Evolutionary conservation across 2,329 filamentous ascomycete species (phyloP).

Genomic region (Penicillium italicum): DNA sequence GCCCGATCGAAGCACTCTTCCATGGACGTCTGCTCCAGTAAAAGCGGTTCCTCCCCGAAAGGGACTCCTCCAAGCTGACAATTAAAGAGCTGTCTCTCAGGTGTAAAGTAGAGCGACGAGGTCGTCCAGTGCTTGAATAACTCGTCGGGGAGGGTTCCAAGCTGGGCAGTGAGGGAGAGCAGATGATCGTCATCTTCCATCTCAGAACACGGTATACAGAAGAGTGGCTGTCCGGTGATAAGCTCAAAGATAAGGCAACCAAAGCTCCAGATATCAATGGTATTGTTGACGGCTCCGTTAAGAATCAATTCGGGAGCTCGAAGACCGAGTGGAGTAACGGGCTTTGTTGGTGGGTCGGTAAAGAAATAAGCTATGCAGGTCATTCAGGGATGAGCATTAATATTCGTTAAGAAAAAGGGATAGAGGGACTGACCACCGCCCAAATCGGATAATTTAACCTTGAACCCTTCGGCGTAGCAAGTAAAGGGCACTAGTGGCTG

Average conservation of each 20-base stretch:
- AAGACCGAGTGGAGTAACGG: slow-evolving; percentile 25
- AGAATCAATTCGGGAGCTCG: slow-evolving; percentile 31
- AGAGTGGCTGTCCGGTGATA: slow-evolving; percentile 26
- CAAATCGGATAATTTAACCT: slow-evolving; percentile 32
- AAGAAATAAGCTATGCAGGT: slow-evolving; percentile 23
- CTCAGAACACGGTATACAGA: slow-evolving; percentile 22
- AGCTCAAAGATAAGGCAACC: slow-evolving; percentile 34
- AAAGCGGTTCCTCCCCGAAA: slow-evolving; percentile 22
- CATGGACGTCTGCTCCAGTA: slow-evolving; percentile 20
- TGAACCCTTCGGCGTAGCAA: slow-evolving; percentile 19
- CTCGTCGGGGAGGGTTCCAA: slow-evolving; percentile 27
- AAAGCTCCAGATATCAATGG: slow-evolving; percentile 33
- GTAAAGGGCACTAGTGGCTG: slow-evolving; percentile 28
- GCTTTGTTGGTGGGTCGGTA: slow-evolving; percentile 21
- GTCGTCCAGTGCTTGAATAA: slow-evolving; percentile 24
- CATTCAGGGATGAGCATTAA: slow-evolving; percentile 7
- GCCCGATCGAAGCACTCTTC: slow-evolving; percentile 25
- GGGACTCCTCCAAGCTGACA: slow-evolving; percentile 19
- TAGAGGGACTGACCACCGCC: slow-evolving; percentile 24
- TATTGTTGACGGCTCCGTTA: slow-evolving; percentile 18
- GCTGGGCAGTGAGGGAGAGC: slow-evolving; percentile 24
- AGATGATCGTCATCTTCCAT: slow-evolving; percentile 30
- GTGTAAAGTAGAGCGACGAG: slow-evolving; percentile 26
- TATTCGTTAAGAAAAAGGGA: slow-evolving; percentile 8
- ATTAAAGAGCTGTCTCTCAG: slow-evolving; percentile 21